Evolutionary conservation across 2,329 filamentous ascomycete genomes (phyloP).

Genomic region (Colletotrichum simmondsii): DNA sequence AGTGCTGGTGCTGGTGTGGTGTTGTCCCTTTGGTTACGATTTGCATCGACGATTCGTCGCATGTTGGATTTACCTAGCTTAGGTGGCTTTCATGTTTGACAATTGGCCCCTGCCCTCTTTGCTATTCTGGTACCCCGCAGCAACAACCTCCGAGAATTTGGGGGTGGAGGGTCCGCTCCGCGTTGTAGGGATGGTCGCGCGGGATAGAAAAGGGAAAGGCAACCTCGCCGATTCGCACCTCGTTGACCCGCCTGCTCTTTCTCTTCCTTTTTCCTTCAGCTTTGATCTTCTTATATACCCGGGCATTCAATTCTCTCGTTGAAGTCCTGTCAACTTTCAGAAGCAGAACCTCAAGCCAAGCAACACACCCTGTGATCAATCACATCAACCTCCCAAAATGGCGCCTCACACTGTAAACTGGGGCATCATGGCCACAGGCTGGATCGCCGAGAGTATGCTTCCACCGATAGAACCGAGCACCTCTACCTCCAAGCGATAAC

Average conservation of each 20-base stretch:
- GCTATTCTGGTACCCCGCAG: slow-evolving; percentile 26
- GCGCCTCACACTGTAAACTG: slow-evolving; percentile 64
- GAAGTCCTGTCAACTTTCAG: neutral
- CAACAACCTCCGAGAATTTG: slow-evolving; percentile 15
- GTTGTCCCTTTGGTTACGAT: neutral
- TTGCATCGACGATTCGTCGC: neutral
- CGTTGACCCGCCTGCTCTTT: neutral
- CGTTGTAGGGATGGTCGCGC: neutral
- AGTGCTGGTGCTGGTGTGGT: neutral
- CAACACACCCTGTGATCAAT: neutral
- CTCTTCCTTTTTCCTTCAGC: neutral
- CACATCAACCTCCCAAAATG: slow-evolving; percentile 43
- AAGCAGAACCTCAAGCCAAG: neutral
- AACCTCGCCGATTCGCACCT: slow-evolving; percentile 7
- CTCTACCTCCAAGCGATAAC: neutral
- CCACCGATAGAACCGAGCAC: neutral
- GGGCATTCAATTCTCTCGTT: neutral
- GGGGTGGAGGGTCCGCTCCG: slow-evolving; percentile 9
- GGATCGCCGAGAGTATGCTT: slow-evolving; percentile 67
- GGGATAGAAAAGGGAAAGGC: slow-evolving; percentile 20
- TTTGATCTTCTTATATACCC: neutral
- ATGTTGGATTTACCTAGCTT: neutral
- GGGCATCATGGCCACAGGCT: slow-evolving; percentile 71
- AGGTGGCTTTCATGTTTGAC: neutral
- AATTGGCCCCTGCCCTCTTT: neutral